phyloP scores from a whole-genome alignment of 345 rosid species.

The Capsella bursapastoris region DNA sequence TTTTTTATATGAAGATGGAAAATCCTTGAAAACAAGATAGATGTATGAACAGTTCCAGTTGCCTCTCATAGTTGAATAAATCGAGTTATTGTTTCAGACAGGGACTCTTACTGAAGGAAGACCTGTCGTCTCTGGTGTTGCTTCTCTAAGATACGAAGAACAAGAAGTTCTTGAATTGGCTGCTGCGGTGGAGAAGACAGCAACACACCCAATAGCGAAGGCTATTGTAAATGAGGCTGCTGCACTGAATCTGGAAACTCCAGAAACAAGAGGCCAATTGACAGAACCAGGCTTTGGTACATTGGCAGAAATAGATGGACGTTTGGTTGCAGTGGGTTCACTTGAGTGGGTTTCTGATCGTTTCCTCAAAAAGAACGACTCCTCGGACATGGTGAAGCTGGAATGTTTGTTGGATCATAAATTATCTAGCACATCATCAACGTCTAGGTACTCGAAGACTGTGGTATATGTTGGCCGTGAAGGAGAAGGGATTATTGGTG shows the following conservation, averaged over 20 bases:
- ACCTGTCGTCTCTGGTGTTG: constrained; percentile 76
- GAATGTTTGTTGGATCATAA: constrained; percentile 55
- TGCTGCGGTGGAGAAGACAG: constrained; percentile 95
- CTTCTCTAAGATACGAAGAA: constrained; percentile 62
- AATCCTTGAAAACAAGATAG: constrained; percentile 9
- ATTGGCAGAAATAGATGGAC: constrained; percentile 87
- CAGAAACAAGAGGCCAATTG: constrained; percentile 84
- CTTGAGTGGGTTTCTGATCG: constrained; percentile 80
- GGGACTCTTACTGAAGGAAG: constrained; percentile 97
- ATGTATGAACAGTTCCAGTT: neutral
- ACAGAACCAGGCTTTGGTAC: constrained; percentile 95
- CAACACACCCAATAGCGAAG: constrained; percentile 86
- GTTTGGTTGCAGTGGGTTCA: constrained; percentile 84
- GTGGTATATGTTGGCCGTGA: constrained; percentile 86
- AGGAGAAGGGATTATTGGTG: constrained; percentile 90
- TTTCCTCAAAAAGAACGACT: constrained; percentile 58
- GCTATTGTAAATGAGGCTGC: constrained; percentile 81
- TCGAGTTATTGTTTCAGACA: constrained; percentile 53
- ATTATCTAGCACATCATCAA: constrained; percentile 50
- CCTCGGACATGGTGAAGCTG: constrained; percentile 54
- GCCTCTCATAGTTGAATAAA: constrained; percentile 5
- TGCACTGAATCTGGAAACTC: constrained; percentile 59
- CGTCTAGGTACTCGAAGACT: constrained; percentile 74
- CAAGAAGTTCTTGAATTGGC: constrained; percentile 80
- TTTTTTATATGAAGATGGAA: constrained; percentile 13